Base-by-base conservation (phyloP, 495 filamentous ascomycete genomes). In the Penicillium bovifimosum region DNA sequence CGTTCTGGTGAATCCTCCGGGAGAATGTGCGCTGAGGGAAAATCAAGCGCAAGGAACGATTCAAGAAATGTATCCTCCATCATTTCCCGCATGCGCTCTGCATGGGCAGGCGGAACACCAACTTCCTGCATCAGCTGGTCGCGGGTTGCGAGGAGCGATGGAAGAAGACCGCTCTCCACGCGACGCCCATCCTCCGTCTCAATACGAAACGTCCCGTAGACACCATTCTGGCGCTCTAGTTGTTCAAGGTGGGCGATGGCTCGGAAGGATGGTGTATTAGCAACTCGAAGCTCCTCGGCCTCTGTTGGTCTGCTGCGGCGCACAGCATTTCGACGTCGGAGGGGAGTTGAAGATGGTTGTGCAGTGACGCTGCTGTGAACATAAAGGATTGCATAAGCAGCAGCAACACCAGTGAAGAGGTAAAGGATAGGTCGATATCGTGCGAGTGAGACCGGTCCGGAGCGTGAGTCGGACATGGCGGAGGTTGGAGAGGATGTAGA, bases 31-130 rank as follows among this genome's bases (percentile, higher is more conserved):
- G 59, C 54, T 1, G 73, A 60, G 1, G 76, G 71, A 20, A 79
- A 71, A 27, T 78, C 71, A 27, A 74, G 55, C 1, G 75, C 74
- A 45, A 79, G 66, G 34, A 78, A 79, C 3, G 73, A 74, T 50
- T 76, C 71, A 20, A 79, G 56, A 52, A 79, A 76, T 1, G 71
- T 71, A 34, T 73, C 72, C 46, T 79, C 76, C 70, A 79, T 73
- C 69, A 76, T 75, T 53, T 75, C 66, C 34, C 74, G 73, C 63
- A 77, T 72, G 50, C 68, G 66, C 54, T 72, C 70, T 14, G 76
- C 76, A 54, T 76, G 70, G 41, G 61, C 67, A 14, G 62, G 41
- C 3, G 65, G 66, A 11, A 75, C 70, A 8, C 71, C 71, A 5
- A 75, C 71, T 44, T 74, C 66, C 48, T 69, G 67, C 70, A 73